Base-by-base conservation (phyloP, 768 basidiomycete genomes). In the Pisolithus marmoratus region DNA sequence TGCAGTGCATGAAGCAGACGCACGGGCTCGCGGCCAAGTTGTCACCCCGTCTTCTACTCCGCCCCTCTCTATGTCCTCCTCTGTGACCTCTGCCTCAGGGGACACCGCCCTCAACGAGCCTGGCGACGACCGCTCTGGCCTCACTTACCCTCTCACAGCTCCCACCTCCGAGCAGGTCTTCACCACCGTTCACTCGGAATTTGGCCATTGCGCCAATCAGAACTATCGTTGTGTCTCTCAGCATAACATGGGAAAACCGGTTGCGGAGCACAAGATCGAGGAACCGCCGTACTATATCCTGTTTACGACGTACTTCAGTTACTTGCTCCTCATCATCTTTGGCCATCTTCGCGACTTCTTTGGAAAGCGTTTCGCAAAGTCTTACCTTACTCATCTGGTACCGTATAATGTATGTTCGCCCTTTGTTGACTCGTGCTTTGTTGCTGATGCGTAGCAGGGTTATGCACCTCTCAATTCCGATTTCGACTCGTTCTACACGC, bases 401-500 rank as follows among this genome's bases (percentile, higher is more conserved):
- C 86, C 92, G 45, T 74, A 79, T 57, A 76, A 92, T 60, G 94
- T 95, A 64, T 70, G 93, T 47, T 55, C 20, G 20, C 47, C 50
- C 53, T 41, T 14, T 5, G 12, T 48, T 24, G 51, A 38, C 24
- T 24, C 34, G 40, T 29, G 24, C 14, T 27, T 23, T 45, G 43
- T 26, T 48, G 45, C 31, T 20, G 41, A 52, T 38, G 45, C 49
- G 22, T 15, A 46, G n/a, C 67, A 97, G 93, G 96, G 95, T 51
- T 94, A 96, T 63, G 95, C 94, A 2, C 90, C 96, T 5, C 78
- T 98, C 54, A 95, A 93, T 72, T 96, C 94, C 8, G 96, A 98
- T 68, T 98, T 98, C 59, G 95, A 98, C 69, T 98, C 96, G 6
- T 99, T 98, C 74, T 98, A 98, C 77, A 95, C 94, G 54, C 91